Conservation (phyloP, 208 protist species). For the Leptomonas seymouri region DNA sequence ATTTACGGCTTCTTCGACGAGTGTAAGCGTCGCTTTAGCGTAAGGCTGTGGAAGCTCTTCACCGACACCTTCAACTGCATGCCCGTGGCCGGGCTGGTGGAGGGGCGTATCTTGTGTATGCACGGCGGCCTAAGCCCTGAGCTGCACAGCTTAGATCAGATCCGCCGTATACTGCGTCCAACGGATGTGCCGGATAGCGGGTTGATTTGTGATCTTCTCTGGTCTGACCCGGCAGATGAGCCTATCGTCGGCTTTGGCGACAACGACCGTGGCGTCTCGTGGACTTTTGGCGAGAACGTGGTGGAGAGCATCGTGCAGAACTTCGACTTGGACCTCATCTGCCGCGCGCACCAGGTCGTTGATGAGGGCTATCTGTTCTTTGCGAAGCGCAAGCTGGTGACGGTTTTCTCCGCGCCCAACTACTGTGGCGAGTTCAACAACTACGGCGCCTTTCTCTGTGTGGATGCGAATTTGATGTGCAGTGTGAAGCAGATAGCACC, state of each 20-base stretch:
- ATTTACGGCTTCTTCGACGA: constrained; percentile 91
- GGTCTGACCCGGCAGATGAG: constrained; percentile 98
- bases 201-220: constrained; percentile 99
- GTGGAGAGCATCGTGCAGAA: constrained; percentile 89
- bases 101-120: constrained; percentile 71
- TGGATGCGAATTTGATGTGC: constrained; percentile 91
- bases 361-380: constrained; percentile 90
- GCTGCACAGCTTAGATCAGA: constrained; percentile 49
- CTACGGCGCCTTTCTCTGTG: constrained; percentile 67
- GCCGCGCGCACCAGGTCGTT: constrained; percentile 94
- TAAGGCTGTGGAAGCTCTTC: constrained; percentile 85
- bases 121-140: constrained; percentile 87
- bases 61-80: constrained; percentile 90
- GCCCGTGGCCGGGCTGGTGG: constrained; percentile 77
- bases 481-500: constrained; percentile 56
- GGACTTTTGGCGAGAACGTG: constrained; percentile 80
- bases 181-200: constrained; percentile 54
- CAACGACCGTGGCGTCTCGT: constrained; percentile 81
- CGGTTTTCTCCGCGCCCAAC: constrained; percentile 87
- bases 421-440: constrained; percentile 87
- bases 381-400: constrained; percentile 62
- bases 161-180: constrained; percentile 60
- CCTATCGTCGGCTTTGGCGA: constrained; percentile 52
- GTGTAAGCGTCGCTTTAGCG: constrained; percentile 96
- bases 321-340: constrained; percentile 98